Base-by-base conservation (phyloP, 306 rosid species). In the Inga oerstediana region DNA sequence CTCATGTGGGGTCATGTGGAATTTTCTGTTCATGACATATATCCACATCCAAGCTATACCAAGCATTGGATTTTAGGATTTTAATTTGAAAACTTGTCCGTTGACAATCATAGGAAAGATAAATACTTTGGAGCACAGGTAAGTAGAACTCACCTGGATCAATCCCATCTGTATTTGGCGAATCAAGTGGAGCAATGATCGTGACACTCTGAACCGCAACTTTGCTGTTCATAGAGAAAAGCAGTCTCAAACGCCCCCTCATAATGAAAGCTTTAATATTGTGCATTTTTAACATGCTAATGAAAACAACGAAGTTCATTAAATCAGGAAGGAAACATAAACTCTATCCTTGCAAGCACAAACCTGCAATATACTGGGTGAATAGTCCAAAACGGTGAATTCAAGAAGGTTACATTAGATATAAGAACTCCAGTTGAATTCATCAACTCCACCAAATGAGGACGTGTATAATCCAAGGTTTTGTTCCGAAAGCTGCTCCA, bases 321-420 rank as follows among this genome's bases (percentile, higher is more conserved):
- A 87, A 76, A 79, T 70, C 41, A 85, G 72, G 74, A 69, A 76
- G 65, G 78, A 69, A 61, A 72, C 39, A 56, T 69, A 73, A 65
- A 77, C 45, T 74, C 51, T 62, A 68, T 44, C 76, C 64, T 79
- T 81, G 70, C 58, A 72, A 17, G 82, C 59, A 88, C 90, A 82
- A 85, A 91, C 97, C 94, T 93, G 97, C 96, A 93, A 86, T 93
- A 93, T 72, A 90, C 94, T 4, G 94, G 97, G 68, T 93, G 97
- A 78, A 93, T 88, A 37, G 89, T 91, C 97, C 97, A 91, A 85
- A 93, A 93, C 70, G 97, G 97, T 75, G 97, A 88, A 81, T 91
- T 84, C 82, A 86, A 70, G 87, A 93, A 90, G 81, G 94, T 91
- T 81, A 93, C 82, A 87, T 93, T 90, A 56, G 97, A 90, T 83